Evolutionary conservation across 331 rosid genomes (phyloP), one percentile per base, ranked within the genome.

Genomic region (Spiraea crenata): DNA sequence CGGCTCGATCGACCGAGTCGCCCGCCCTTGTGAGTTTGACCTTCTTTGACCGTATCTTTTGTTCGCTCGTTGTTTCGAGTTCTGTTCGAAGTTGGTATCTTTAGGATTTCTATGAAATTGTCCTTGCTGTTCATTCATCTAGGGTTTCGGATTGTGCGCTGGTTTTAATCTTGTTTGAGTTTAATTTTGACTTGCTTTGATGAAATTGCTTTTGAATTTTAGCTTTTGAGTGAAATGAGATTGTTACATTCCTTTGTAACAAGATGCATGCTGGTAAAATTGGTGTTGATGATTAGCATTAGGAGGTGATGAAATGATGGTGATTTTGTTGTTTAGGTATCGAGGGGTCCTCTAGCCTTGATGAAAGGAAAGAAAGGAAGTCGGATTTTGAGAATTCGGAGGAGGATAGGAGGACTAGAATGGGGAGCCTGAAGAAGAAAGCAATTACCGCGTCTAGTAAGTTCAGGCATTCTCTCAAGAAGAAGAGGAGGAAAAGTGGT

Each of bases 361-460:
- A 87, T 13, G 97, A 88, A 46, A 86, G 87, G 44, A 90, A 85
- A 76, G 92, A 88, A 64, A 79, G 93, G 52, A 90, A 77, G 71
- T 87, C 93, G 4, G 93, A 90, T 83, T 84, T 85, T 65, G 97
- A 90, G 73, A 83, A 66, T 65, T 88, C 97, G 0, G 98, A 93
- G 78, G 97, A 90, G 31, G 97, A 93, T 25, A 77, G 92, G 80
- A 71, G 85, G 16, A 84, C 96, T 0, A 84, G 92, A 71, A 90
- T 87, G 34, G 89, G 86, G 58, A 88, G 76, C 63, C 78, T 93
- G 78, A 93, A 81, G 66, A 93, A 90, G 84, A 88, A 90, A 77
- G 98, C 97, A 11, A 82, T 85, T 49, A 86, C 86, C 77, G 98
- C 96, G 1, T 92, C 98, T 0, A 86, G 96, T 76, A 88, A 86